Base-by-base conservation (phyloP, 2,329 filamentous ascomycete genomes). In the Eutypa lata region DNA sequence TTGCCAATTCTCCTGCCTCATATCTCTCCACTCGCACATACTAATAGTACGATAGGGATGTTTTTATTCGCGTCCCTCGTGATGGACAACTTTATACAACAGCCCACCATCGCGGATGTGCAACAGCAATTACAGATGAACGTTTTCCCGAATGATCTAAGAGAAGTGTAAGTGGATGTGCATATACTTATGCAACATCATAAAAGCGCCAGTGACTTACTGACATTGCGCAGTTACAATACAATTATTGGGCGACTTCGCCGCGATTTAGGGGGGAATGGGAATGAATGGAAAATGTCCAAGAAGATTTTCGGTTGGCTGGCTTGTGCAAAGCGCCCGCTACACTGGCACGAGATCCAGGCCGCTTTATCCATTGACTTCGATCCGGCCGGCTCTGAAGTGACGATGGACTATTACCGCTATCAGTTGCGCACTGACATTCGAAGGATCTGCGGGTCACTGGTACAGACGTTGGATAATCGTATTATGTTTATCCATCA, bases 331-430 rank as follows among this genome's bases (percentile, higher is more conserved):
- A 72, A 68, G 52, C 57, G 71, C 16, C 63, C 73, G 1, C 57
- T 75, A 13, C 70, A 68, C 48, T 72, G 68, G 71, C 62, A 68
- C 45, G 73, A 76, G 53, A 67, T 76, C n/a, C 73, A 75, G 64
- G 65, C 55, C 7, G 65, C 68, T 28, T 61, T 68, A 21, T 68
- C 72, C 2, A 68, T 73, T 18, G 53, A 72, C 48, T 11, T 66
- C 2, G n/a, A n/a, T 60, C 65, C 2, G 42, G 60, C 3, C 50
- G 49, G 24, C 1, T 53, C 74, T 2, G 61, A 71, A 11, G 66
- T 61, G 61, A 69, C 48, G 3, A 59, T 64, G 11, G 57, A 70
- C 14, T 62, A 63, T 16, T 31, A 59, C 8, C 47, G 50, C 1
- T 46, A 46, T 0, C 54, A 47, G 46, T 58, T 74, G 2, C 54